These are phyloP conservation scores for Carex sylvatica DNA, from an alignment of 202 grass and related monocot genomes.

Conservation along the genomic window DNA sequence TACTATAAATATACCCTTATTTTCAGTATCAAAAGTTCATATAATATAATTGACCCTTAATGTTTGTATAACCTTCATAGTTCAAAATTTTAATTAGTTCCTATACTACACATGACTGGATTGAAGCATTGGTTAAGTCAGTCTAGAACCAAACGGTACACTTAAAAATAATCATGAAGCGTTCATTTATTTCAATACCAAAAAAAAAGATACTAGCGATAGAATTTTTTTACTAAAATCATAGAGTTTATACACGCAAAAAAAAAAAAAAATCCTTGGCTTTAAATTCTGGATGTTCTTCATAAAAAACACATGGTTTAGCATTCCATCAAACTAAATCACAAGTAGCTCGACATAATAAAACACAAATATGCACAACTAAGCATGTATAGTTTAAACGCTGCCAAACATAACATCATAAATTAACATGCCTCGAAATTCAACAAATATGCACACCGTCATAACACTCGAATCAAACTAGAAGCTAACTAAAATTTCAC, in stretches of 20 bases:
- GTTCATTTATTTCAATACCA: background rate
- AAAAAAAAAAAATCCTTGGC: background rate
- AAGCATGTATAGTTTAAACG: background rate
- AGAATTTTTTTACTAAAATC: background rate
- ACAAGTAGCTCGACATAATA: background rate
- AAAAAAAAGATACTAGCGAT: background rate
- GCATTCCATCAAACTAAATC: background rate
- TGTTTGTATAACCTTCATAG: too few species aligned
- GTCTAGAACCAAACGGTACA: background rate
- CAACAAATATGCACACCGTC: conserved; percentile 24
- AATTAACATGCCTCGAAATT: background rate
- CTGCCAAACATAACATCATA: background rate
- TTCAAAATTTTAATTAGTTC: too few species aligned
- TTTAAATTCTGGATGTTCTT: background rate
- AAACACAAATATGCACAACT: background rate
- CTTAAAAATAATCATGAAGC: background rate
- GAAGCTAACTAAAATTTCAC: conserved; percentile 12
- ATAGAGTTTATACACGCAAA: too few species aligned
- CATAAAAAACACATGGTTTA: background rate
- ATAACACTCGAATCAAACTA: conserved; percentile 16
- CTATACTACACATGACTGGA: background rate
- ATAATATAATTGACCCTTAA: too few species aligned
- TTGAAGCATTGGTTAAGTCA: background rate
- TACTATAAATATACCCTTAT: too few species aligned
- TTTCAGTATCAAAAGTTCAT: too few species aligned